A percentile compares a stretch with the other conserved stretches of the same genome.
These are phyloP conservation scores for Karstenula rhodostoma DNA, from an alignment of 2,329 filamentous ascomycete species.

Conservation along the genomic window DNA sequence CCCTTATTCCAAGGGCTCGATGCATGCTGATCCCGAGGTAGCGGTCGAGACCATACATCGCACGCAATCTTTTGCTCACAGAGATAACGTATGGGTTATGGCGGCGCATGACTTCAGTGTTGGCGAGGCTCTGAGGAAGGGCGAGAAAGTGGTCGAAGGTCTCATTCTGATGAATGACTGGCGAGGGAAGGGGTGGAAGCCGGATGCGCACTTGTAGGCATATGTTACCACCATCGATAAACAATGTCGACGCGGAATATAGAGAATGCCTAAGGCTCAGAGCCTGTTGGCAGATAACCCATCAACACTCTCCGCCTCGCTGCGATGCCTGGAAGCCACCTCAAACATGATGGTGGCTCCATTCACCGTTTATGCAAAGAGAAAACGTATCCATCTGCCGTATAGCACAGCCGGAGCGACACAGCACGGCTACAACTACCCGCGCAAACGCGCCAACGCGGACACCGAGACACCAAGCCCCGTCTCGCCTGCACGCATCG, in stretches of 20 bases:
- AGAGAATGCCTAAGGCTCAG: no score
- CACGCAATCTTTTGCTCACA: slow-evolving; percentile 30
- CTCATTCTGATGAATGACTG: slow-evolving; percentile 36
- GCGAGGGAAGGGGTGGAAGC: slow-evolving; percentile 38
- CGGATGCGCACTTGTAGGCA: not conserved
- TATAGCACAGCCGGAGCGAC: not conserved
- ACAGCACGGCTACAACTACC: not conserved
- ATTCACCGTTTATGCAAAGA: not conserved
- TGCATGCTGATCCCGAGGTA: slow-evolving; percentile 39
- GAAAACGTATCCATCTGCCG: not conserved
- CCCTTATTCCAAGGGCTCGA: slow-evolving; percentile 36
- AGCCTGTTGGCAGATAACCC: no score
- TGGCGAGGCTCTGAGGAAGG: slow-evolving; percentile 30
- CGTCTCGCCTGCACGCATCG: slow-evolving; percentile 7
- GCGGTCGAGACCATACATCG: slow-evolving; percentile 40
- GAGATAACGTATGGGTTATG: slow-evolving; percentile 40
- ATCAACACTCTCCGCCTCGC: not conserved
- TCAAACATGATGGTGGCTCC: not conserved
- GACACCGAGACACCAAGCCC: slow-evolving; percentile 2
- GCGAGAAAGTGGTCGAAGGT: slow-evolving; percentile 33
- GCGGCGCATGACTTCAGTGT: slow-evolving; percentile 43
- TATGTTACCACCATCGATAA: no score
- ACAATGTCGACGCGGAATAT: no score
- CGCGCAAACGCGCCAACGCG: not conserved
- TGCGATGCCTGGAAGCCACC: not conserved